Evolutionary conservation across 2,329 filamentous ascomycete species (phyloP), one percentile per base, ranked within the genome.

Genomic region (Furcasterigmium furcatum): DNA sequence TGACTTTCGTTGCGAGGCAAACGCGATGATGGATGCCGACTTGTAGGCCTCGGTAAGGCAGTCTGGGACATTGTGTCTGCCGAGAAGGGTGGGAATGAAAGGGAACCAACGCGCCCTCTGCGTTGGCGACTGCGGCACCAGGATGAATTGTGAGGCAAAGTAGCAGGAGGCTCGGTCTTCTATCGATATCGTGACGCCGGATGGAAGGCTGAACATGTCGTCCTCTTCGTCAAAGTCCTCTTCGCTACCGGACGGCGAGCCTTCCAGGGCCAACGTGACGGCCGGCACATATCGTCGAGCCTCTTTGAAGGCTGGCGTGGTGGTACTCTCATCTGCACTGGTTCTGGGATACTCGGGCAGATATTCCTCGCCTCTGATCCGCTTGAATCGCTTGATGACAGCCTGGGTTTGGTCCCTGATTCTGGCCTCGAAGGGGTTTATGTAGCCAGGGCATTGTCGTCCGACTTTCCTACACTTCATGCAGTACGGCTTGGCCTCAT

Each of bases 371-470:
- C 48, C 50, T 22, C 50, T 43, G 18, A 48, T 42, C 34, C 46
- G 51, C 20, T 48, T 48, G 25, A 52, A 52, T 25, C 48, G 48
- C 44, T 51, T 52, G 40, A 57, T 57, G 7, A 53, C 55, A 13
- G 55, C 52, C 24, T 57, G 45, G 4, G 55, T 57, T 45, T 57
- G 55, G 45, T 57, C 55, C 19, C 53, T 55, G 5, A 57, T 49
- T 14, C 55, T 57, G 49, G 56, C 49, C 34, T 57, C 55, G 20
- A 57, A 57, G 10, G 55, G 49, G 35, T 57, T 50, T 27, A 50
- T 50, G 30, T 57, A 57, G 18, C 55, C 55, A 3, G 55, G 55
- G n/a, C 55, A 57, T 18, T 53, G 47, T 12, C 53, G 48, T n/a
- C 53, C 52, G 2, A 53, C 50, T 35, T 57, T 57, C 24, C 45